phyloP scores from a whole-genome alignment of 371 early-diverging fungal genomes.

The Apophysomyces trapeziformis region DNA sequence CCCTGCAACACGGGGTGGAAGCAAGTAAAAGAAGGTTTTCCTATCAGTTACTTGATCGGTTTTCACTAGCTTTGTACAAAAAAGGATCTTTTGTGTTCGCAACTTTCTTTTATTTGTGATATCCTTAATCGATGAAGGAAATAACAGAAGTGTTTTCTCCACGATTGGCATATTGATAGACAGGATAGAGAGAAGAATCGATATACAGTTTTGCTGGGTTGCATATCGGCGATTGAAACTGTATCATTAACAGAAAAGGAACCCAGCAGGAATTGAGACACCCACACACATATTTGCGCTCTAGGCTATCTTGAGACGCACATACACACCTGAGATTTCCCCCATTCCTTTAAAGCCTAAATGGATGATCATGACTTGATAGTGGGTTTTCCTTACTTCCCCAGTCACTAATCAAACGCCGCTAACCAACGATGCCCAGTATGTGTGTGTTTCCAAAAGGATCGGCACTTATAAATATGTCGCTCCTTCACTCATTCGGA shows the following conservation, averaged over 20 bases:
- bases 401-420: conserved; percentile 11
- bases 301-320: too few relatives aligned
- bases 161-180: background rate
- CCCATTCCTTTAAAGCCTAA: conserved; percentile 4
- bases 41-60: conserved; percentile 10
- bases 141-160: background rate
- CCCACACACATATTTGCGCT: too few relatives aligned
- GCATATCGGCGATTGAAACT: background rate
- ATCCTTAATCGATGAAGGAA: background rate
- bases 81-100: background rate
- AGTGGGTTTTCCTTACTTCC: background rate
- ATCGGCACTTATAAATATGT: background rate
- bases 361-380: conserved; percentile 5
- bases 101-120: background rate
- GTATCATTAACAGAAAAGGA: background rate
- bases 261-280: background rate
- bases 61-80: background rate
- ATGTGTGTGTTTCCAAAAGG: background rate
- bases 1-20: background rate
- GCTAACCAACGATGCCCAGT: background rate
- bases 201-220: too few relatives aligned
- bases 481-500: background rate
- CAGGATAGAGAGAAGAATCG: too few relatives aligned
- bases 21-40: background rate
- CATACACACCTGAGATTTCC: background rate